phyloP scores from a whole-genome alignment of 1,139 yeast genomes.

The Diutina catenulata region DNA sequence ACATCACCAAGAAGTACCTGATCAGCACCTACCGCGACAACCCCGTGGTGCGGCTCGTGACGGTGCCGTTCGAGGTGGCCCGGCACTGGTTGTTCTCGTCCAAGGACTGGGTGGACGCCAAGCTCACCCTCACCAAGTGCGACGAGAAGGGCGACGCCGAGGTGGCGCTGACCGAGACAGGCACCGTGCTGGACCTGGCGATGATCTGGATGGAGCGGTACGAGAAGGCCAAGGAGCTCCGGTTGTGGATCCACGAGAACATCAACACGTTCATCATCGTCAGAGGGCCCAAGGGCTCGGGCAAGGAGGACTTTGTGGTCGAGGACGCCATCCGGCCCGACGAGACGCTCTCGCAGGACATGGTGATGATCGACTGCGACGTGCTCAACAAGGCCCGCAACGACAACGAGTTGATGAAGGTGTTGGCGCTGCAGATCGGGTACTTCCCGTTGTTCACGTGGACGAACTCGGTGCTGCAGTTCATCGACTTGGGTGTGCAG shows the following conservation, averaged over 20 bases:
- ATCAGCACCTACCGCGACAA: slow-evolving; percentile 28
- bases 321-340: slow-evolving; percentile 48
- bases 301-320: slow-evolving; percentile 72
- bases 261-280: slow-evolving; percentile 67
- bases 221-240: slow-evolving; percentile 27
- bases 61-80: slow-evolving; percentile 17
- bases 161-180: background rate
- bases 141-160: slow-evolving; percentile 6
- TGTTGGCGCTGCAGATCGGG: slow-evolving; percentile 69
- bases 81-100: slow-evolving; percentile 13
- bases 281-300: slow-evolving; percentile 91
- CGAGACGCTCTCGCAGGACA: slow-evolving; percentile 35
- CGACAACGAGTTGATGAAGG: slow-evolving; percentile 56
- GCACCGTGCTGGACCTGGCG: background rate
- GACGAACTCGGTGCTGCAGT: slow-evolving; percentile 70
- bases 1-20: slow-evolving; percentile 11
- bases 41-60: slow-evolving; percentile 19
- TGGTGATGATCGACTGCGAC: slow-evolving; percentile 73
- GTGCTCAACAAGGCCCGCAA: slow-evolving; percentile 58
- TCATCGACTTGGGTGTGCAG: slow-evolving; percentile 77
- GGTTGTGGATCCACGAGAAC: slow-evolving; percentile 57
- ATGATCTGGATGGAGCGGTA: slow-evolving; percentile 1
- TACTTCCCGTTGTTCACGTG: slow-evolving; percentile 92
- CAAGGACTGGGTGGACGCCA: slow-evolving; percentile 1
- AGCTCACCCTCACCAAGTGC: too few relatives aligned